Evolutionary conservation across 2,329 filamentous ascomycete species (phyloP).

Genomic region (Thermomyces lanuginosus): DNA sequence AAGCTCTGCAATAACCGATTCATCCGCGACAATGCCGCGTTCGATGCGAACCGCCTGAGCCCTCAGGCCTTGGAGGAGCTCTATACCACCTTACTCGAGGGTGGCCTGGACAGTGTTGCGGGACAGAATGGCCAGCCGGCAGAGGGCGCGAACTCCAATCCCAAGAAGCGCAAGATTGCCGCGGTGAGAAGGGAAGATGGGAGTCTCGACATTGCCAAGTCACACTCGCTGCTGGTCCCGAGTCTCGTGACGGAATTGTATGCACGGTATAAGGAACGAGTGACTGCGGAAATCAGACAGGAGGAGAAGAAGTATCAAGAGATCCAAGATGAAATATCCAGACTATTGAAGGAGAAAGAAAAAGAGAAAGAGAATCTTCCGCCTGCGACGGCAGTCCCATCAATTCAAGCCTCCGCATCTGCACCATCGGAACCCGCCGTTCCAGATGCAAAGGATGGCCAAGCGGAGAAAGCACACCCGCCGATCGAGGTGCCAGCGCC

Average conservation of each 20-base stretch:
- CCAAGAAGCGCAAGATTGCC: constrained; percentile 59
- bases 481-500: neutral
- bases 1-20: constrained; percentile 57
- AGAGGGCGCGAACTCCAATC: constrained; percentile 24
- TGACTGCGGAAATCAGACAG: constrained; percentile 53
- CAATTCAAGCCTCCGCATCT: too few relatives aligned
- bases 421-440: too few relatives aligned
- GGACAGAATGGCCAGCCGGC: constrained; percentile 16
- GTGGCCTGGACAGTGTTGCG: constrained; percentile 43
- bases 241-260: constrained; percentile 59
- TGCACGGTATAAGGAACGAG: constrained; percentile 51
- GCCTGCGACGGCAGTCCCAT: too few relatives aligned
- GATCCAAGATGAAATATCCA: constrained; percentile 50
- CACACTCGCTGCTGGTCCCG: constrained; percentile 53
- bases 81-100: constrained; percentile 58
- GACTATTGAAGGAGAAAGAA: constrained; percentile 47
- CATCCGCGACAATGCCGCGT: constrained; percentile 52
- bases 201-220: constrained; percentile 42
- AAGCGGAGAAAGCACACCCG: too few relatives aligned
- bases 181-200: constrained; percentile 43
- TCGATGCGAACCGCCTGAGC: constrained; percentile 56
- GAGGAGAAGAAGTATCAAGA: constrained; percentile 53
- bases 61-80: constrained; percentile 64
- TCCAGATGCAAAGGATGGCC: too few relatives aligned
- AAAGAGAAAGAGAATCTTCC: too few relatives aligned